These are phyloP conservation scores for Citrullus amarus DNA, from an alignment of 306 rosid species.

Conservation along the genomic window DNA sequence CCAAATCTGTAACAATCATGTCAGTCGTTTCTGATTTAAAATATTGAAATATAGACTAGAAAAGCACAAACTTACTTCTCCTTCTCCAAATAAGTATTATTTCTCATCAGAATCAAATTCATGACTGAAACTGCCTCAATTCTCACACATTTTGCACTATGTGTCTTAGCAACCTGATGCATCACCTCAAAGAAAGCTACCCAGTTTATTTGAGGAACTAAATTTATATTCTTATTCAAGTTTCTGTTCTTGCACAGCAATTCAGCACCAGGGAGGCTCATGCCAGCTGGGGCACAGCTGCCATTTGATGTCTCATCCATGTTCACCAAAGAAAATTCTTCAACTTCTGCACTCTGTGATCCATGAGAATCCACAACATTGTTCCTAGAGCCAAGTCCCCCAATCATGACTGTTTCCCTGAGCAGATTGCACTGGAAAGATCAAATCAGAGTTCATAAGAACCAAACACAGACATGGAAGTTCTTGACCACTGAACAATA, in stretches of 20 bases:
- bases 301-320: conserved; percentile 11
- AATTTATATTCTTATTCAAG: conserved; percentile 27
- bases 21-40: background rate
- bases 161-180: conserved; percentile 44
- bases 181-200: conserved; percentile 34
- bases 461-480: conserved; percentile 10
- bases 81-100: conserved; percentile 52
- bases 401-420: conserved; percentile 75
- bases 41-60: conserved; percentile 7
- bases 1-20: conserved; percentile 40
- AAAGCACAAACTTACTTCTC: conserved; percentile 47
- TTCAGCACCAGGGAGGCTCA: conserved; percentile 18
- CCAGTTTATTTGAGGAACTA: conserved; percentile 53
- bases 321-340: conserved; percentile 12
- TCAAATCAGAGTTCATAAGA: conserved; percentile 96
- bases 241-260: conserved; percentile 22
- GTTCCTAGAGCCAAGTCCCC: conserved; percentile 33
- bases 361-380: conserved; percentile 24
- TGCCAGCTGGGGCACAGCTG: conserved; percentile 8
- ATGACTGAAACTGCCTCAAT: conserved; percentile 51
- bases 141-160: conserved; percentile 51
- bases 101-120: conserved; percentile 47
- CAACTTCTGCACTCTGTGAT: conserved; percentile 25
- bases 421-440: conserved; percentile 97
- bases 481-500: background rate